A percentile compares a stretch with the other conserved stretches of the same genome.
phyloP scores from a whole-genome alignment of 2,329 filamentous ascomycete species.

The Arthrobotrys sphaeroides region DNA sequence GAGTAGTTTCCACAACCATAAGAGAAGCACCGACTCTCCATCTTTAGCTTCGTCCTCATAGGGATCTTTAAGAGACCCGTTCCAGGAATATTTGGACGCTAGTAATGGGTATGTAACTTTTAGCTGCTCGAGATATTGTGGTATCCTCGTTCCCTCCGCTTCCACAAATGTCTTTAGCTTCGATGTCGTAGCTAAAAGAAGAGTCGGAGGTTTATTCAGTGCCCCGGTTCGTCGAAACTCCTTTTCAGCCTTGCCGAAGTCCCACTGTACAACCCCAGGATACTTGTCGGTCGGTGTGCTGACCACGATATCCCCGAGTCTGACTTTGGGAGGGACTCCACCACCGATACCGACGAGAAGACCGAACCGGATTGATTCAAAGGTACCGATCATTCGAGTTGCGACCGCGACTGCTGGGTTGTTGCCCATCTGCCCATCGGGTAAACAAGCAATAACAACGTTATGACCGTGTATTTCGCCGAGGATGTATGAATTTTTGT shows the following conservation, averaged over 20 bases:
- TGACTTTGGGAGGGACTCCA: constrained; percentile 6
- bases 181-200: background rate
- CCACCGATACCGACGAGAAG: constrained; percentile 18
- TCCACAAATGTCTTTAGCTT: background rate
- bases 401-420: background rate
- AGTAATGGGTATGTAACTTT: background rate
- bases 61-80: background rate
- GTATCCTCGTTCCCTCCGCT: background rate
- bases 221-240: background rate
- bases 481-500: background rate
- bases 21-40: background rate
- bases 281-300: background rate
- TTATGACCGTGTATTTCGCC: constrained; percentile 1
- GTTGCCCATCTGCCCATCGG: background rate
- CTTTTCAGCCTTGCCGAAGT: background rate
- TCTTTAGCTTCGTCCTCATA: background rate
- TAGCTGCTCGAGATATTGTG: background rate
- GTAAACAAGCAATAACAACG: constrained; percentile 6
- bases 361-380: background rate
- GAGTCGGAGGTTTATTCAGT: constrained; percentile 2
- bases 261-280: constrained; percentile 23
- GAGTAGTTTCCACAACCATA: background rate
- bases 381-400: constrained; percentile 5
- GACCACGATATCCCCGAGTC: constrained; percentile 21
- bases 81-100: background rate